phyloP scores from a whole-genome alignment of 1,284 basidiomycete genomes.

The Ustilago crameri region DNA sequence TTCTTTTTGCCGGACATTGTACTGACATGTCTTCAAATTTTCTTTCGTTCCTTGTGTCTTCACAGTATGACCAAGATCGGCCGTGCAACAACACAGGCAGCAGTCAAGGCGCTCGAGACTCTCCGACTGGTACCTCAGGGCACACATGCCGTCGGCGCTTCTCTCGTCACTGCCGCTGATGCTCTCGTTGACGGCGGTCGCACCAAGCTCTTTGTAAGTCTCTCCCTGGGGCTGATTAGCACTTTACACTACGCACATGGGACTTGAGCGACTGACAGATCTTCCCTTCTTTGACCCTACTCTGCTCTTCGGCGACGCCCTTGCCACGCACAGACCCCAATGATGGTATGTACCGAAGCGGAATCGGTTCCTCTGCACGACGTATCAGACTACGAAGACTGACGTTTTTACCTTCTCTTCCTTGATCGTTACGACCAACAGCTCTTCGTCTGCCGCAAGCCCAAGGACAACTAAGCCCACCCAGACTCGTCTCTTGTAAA shows the following conservation, averaged over 20 bases:
- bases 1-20: no score
- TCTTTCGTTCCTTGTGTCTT: no score
- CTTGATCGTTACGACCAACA: no score
- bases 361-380: no score
- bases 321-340: slow-evolving; percentile 49
- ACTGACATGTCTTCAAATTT: no score
- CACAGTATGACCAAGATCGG: slow-evolving; percentile 82
- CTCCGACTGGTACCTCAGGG: slow-evolving; percentile 88
- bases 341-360: slow-evolving; percentile 44
- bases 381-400: no score
- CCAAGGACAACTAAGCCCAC: slow-evolving; percentile 14
- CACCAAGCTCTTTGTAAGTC: slow-evolving; percentile 75
- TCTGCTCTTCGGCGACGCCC: no score
- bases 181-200: slow-evolving; percentile 86
- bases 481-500: neutral
- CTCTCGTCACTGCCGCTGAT: slow-evolving; percentile 83
- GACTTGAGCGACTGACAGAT: no score
- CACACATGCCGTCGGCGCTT: slow-evolving; percentile 89
- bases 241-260: no score
- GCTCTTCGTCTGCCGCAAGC: slow-evolving; percentile 48
- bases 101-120: slow-evolving; percentile 81
- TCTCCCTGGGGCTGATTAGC: no score
- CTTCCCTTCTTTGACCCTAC: no score
- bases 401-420: no score
- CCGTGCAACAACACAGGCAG: slow-evolving; percentile 84